Percentiles rank a stretch among this genome's conserved stretches.
Evolutionary conservation across 2,329 filamentous ascomycete species (phyloP).

Genomic region (Aspergillus quadricinctus): DNA sequence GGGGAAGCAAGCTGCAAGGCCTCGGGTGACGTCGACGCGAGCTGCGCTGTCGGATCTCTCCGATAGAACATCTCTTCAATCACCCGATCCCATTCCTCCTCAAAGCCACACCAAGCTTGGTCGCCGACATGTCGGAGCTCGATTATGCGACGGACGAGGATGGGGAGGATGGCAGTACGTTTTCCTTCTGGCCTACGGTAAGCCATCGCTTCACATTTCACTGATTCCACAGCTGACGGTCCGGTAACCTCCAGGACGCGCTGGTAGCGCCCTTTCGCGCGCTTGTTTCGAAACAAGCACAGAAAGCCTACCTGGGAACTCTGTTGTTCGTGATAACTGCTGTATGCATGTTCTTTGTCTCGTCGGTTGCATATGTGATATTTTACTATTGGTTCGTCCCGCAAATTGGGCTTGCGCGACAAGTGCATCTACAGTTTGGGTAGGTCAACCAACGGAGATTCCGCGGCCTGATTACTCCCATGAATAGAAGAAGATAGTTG

Average conservation of each 20-base stretch:
- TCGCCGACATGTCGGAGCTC: conserved; percentile 11
- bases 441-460: conserved; percentile 25
- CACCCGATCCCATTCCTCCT: neutral
- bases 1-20: neutral
- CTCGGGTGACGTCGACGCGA: conserved; percentile 15
- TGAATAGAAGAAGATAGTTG: neutral
- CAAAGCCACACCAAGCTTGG: neutral
- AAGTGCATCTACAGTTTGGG: conserved; percentile 64
- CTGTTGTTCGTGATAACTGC: conserved; percentile 52
- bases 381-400: conserved; percentile 70
- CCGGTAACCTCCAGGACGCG: conserved; percentile 42
- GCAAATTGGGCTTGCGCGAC: conserved; percentile 57
- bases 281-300: conserved; percentile 58
- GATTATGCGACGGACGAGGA: conserved; percentile 9
- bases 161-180: conserved; percentile 3
- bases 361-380: conserved; percentile 57
- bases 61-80: neutral
- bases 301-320: conserved; percentile 60
- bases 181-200: conserved; percentile 15
- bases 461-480: neutral
- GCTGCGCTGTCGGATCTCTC: neutral
- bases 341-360: conserved; percentile 53
- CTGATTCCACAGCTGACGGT: conserved; percentile 14
- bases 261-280: conserved; percentile 52
- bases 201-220: neutral